Evolutionary conservation across 768 basidiomycete genomes (phyloP), one percentile per base, ranked within the genome.

Genomic region (Boletus tylopilopsis): DNA sequence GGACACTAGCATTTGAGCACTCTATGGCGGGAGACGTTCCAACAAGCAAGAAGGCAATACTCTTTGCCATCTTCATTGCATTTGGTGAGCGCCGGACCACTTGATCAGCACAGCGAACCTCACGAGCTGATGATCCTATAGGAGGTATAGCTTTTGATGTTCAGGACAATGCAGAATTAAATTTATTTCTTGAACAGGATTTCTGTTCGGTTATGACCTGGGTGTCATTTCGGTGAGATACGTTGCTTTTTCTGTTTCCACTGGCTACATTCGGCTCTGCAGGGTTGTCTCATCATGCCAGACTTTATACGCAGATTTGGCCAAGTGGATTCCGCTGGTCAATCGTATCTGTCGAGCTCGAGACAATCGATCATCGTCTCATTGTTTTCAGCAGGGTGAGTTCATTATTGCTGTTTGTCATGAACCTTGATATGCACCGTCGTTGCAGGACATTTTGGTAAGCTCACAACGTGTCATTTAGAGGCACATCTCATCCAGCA

Each of bases 211-310:
- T 53, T 87, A 87, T 64, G 85, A 87, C 55, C 85, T 87, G 62
- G 84, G 86, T 64, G 82, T 87, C 47, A 86, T 87, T 52, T 87
- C 85, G 47, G 83, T 85, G 52, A 45, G 76, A 63, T 5, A 5
- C 15, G 39, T 18, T 30, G 16, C 18, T 4, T 47, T 32, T 22
- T 41, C 12, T n/a, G 32, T 48, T 33, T n/a, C 46, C 45, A 44
- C n/a, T 47, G 44, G 51, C 18, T 16, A 47, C 12, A 45, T 10
- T 22, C 15, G 16, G 18, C 13, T 29, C 22, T 27, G 3, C 58
- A 84, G 80, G 87, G 87, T 74, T 87, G 85, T 59, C 67, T 90
- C 27, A 87, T 89, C 50, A 88, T 88, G 84, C 79, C 79, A 8
- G 86, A 89, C 63, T 90, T 90, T 64, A 74, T 87, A 56, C 56